Evolutionary conservation across 805 yeast genomes (phyloP), one percentile per base, ranked within the genome.

Genomic region (Hanseniaspora pseudoguilliermondii): DNA sequence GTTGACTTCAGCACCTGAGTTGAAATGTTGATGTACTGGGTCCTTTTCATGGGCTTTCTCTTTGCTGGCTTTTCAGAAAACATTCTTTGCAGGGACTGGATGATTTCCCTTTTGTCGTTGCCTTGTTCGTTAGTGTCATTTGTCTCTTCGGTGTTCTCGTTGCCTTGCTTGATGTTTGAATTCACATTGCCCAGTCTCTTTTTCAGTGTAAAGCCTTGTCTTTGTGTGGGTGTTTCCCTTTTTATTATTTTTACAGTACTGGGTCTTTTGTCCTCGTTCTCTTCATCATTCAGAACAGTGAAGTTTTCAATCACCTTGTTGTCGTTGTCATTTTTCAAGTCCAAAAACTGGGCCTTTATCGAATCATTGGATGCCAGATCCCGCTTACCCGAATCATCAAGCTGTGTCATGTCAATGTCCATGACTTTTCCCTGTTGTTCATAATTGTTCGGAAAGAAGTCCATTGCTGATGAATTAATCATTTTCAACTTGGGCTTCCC

Each of bases 101-200:
- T n/a, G 18, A 46, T 46, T 2, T 46, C 13, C 23, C 27, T n/a
- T 7, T 44, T 18, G 38, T 2, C 15, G 6, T 18, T 23, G 20
- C 40, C 27, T 35, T 34, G 15, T 41, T 27, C 13, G 10, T 36
- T 25, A 21, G 44, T 40, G 10, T 47, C 57, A n/a, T 25, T 16
- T 27, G 34, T 21, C 2, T 21, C 16, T 6, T 23, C 10, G 1
- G n/a, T 41, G 21, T 36, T 49, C 6, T 49, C 59, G 16, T 18
- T 54, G 5, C 35, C 55, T 15, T 47, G 57, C 21, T 46, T 47
- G 42, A 43, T 46, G 47, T 43, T 43, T 13, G 47, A 43, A 6
- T 25, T 43, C 11, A 18, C 47, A 43, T 43, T 43, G 11, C 47
- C 47, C 27, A 43, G 34, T 16, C 25, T 43, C 20, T 43, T 43